Evolutionary conservation across 2,329 filamentous ascomycete genomes (phyloP), one percentile per base, ranked within the genome.

Genomic region (Colletotrichum sojae): DNA sequence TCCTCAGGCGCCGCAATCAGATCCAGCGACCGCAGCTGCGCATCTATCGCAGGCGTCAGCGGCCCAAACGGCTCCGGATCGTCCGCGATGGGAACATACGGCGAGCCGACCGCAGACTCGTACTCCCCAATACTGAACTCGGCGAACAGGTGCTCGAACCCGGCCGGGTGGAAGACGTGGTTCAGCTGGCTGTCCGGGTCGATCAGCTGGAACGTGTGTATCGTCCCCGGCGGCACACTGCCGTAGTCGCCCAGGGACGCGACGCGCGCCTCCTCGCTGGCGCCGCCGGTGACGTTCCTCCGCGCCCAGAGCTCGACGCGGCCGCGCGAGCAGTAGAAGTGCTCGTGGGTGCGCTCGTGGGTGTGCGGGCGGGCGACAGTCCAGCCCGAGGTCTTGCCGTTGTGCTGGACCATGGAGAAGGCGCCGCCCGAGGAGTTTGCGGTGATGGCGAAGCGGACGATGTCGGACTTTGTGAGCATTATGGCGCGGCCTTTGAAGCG

Each of bases 121-220:
- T 53, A 74, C 63, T 77, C 78, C 18, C 70, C 68, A 18, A 61
- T 61, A 68, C 71, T 53, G 73, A 81, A 83, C 18, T 52, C 65
- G 3, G 74, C 70, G 72, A 84, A 84, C 2, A 84, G 77, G 1
- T 80, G 74, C 76, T 85, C 83, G 56, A 85, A 85, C 16, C 82
- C 83, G 36, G 83, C 83, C 3, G 83, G 83, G 6, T 78, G 76
- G 51, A 85, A 81, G 0, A 83, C 76, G 5, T 83, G 83, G 2
- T 81, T 77, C 72, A 85, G 77, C 68, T 85, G 80, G 3, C 81
- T 84, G 68, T 85, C 82, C 0, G 82, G 82, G 58, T 85, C 83
- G 12, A 83, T 71, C 12, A 84, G 76, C 71, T 84, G 82, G 75
- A 85, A 85, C 1, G 83, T 83, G 66, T 85, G 84, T 0, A 80